phyloP scores from a whole-genome alignment of 2,329 filamentous ascomycete genomes.

The Penicillium verrucosum region DNA sequence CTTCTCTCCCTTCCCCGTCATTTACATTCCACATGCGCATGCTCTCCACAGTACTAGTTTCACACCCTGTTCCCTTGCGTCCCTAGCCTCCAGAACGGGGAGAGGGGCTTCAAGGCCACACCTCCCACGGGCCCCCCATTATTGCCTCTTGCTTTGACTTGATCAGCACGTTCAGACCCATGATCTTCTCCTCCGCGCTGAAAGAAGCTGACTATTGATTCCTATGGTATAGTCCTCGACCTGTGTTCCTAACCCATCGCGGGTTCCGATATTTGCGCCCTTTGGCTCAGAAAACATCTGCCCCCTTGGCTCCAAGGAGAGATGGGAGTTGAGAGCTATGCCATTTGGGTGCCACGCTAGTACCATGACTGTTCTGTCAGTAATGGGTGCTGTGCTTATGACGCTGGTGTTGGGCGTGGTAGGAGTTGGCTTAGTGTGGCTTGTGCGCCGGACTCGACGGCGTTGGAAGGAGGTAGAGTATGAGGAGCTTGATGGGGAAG shows the following conservation, averaged over 20 bases:
- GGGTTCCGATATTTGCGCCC: constrained; percentile 40
- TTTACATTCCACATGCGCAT: not conserved
- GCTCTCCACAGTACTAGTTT: not conserved
- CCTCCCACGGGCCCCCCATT: not conserved
- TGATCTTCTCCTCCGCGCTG: not conserved
- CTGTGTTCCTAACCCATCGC: constrained; percentile 39
- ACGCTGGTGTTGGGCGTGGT: constrained; percentile 27
- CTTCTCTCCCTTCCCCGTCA: not conserved
- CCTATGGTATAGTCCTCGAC: constrained; percentile 32
- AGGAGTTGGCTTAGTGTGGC: constrained; percentile 16
- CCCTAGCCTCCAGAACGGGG: constrained; percentile 4
- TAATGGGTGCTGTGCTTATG: constrained; percentile 30
- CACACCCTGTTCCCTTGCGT: constrained; percentile 7
- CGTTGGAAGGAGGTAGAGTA: constrained; percentile 13
- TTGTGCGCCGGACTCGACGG: constrained; percentile 11
- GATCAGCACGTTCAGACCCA: not conserved
- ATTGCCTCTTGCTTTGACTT: not conserved
- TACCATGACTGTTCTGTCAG: constrained; percentile 39
- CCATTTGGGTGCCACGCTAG: constrained; percentile 43
- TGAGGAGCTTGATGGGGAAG: constrained; percentile 4
- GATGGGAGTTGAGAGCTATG: constrained; percentile 42
- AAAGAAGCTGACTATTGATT: not conserved
- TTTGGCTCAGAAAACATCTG: constrained; percentile 36
- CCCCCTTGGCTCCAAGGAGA: constrained; percentile 39
- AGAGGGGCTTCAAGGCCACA: not conserved